phyloP scores from a whole-genome alignment of 1,139 yeast species.

The Kazachstania sp. region DNA sequence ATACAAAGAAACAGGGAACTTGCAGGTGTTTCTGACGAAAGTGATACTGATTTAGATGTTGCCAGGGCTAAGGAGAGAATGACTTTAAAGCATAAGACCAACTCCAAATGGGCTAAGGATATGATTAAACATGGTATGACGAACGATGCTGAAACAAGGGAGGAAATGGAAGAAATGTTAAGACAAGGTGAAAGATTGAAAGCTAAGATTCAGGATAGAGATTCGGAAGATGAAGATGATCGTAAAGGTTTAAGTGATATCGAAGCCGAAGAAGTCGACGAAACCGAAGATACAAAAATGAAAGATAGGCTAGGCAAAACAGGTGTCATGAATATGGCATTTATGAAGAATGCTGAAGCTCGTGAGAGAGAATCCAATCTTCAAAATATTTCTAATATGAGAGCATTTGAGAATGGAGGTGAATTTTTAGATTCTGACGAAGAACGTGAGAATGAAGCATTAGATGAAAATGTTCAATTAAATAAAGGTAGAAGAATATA shows the following conservation, averaged over 20 bases:
- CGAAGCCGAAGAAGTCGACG: slow-evolving; percentile 32
- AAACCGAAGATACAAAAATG: slow-evolving; percentile 34
- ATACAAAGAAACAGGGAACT: slow-evolving; percentile 58
- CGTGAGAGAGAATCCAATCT: slow-evolving; percentile 49
- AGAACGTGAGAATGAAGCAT: slow-evolving; percentile 22
- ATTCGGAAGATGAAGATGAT: slow-evolving; percentile 34
- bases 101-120: slow-evolving; percentile 83
- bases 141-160: slow-evolving; percentile 74
- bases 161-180: slow-evolving; percentile 89
- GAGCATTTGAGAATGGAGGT: slow-evolving; percentile 39
- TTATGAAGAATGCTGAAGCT: slow-evolving; percentile 82
- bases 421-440: slow-evolving; percentile 36
- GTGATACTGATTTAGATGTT: slow-evolving; percentile 57
- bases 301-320: slow-evolving; percentile 53
- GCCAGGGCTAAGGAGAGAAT: slow-evolving; percentile 86
- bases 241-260: slow-evolving; percentile 48
- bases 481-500: slow-evolving; percentile 80
- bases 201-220: slow-evolving; percentile 63
- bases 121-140: slow-evolving; percentile 86
- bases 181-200: slow-evolving; percentile 76
- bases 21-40: slow-evolving; percentile 50
- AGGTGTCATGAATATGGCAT: slow-evolving; percentile 88
- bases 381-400: slow-evolving; percentile 44
- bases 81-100: slow-evolving; percentile 82
- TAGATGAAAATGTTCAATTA: slow-evolving; percentile 41